Evolutionary conservation across 1,284 basidiomycete genomes (phyloP).

Genomic region (Agroathelia rolfsii): DNA sequence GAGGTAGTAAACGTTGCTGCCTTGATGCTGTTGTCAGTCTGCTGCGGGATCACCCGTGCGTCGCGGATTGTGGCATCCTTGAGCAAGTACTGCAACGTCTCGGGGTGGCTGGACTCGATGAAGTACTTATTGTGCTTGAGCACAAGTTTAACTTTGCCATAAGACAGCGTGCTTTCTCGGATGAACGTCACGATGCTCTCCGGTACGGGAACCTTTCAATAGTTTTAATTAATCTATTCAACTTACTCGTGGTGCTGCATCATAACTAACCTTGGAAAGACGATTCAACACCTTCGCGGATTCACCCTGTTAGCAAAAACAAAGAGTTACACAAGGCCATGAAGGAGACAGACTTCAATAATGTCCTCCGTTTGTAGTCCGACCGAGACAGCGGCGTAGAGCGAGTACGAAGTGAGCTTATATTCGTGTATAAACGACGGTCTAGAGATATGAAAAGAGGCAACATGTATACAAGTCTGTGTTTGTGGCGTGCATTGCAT

Average conservation of each 20-base stretch:
- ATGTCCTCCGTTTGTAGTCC: conserved; percentile 97
- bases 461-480: conserved; percentile 18
- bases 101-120: conserved; percentile 89
- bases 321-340: conserved; percentile 14
- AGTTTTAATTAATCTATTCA: conserved; percentile 7
- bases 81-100: conserved; percentile 78
- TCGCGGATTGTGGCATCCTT: conserved; percentile 80
- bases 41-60: conserved; percentile 61
- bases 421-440: conserved; percentile 99
- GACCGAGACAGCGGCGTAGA: conserved; percentile 98
- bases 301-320: conserved; percentile 13
- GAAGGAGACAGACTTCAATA: conserved; percentile 71
- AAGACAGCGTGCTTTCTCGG: conserved; percentile 83
- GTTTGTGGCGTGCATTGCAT: conserved; percentile 16
- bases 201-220: conserved; percentile 77
- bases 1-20: conserved; percentile 76
- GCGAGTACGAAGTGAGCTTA: conserved; percentile 94
- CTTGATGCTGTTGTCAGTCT: conserved; percentile 60
- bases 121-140: conserved; percentile 95
- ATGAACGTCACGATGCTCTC: conserved; percentile 78
- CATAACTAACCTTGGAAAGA: conserved; percentile 62
- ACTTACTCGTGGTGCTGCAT: neutral
- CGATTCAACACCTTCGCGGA: conserved; percentile 66
- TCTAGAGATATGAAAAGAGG: conserved; percentile 44
- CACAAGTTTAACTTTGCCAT: conserved; percentile 95